Percentiles rank a stretch among this genome's conserved stretches.
Conservation (phyloP, 352 stramenopile genomes). For the Phytophthora fragariaefolia region DNA sequence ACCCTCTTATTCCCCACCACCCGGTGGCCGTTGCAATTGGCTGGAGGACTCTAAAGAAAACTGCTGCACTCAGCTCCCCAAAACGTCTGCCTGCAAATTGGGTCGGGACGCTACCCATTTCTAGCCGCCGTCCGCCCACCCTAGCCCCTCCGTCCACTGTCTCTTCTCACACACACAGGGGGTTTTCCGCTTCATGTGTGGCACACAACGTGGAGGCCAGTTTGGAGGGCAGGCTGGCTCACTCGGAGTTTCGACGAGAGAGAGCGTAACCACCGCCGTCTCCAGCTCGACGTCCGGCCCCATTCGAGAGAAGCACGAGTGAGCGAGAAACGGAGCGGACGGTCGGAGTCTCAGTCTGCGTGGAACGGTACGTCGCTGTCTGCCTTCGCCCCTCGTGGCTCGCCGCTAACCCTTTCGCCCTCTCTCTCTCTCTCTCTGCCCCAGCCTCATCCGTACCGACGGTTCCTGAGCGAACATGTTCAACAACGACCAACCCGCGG, state of each 20-base stretch:
- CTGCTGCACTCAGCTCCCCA: no score
- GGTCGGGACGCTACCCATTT: background rate
- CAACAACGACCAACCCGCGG: constrained; percentile 51
- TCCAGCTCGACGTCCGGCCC: constrained; percentile 1
- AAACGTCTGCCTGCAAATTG: no score
- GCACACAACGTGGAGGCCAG: no score
- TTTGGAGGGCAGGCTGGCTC: no score
- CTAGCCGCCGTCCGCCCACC: background rate
- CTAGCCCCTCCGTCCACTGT: background rate
- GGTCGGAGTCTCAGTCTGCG: no score
- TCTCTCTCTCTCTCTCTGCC: no score
- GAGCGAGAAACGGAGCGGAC: constrained; percentile 21
- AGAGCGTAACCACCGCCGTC: constrained; percentile 34
- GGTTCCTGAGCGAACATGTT: constrained; percentile 63
- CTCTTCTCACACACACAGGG: no score
- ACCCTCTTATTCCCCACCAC: background rate
- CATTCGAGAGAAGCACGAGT: constrained; percentile 50
- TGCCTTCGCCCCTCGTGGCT: no score
- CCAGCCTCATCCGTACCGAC: constrained; percentile 34
- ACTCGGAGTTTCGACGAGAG: constrained; percentile 35
- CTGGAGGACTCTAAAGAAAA: no score
- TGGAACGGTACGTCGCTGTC: no score
- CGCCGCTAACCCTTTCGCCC: no score
- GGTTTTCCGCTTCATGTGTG: no score
- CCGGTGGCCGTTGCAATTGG: background rate